Evolutionary conservation across 1,284 basidiomycete species (phyloP), one percentile per base, ranked within the genome.

Genomic region (Puccinia horiana): DNA sequence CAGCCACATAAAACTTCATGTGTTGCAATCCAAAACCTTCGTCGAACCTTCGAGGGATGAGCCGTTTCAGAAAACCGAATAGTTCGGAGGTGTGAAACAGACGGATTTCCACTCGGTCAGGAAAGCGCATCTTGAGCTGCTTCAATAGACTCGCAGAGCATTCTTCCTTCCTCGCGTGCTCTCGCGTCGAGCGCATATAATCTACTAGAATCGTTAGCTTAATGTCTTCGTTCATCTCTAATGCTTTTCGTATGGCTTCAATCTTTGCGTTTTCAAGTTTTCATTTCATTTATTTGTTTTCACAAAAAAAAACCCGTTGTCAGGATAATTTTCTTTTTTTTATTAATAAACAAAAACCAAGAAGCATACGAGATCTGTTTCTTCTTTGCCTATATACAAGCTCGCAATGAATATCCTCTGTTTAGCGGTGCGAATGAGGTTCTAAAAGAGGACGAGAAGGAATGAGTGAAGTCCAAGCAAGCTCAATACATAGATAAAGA

Each of bases 21-120:
- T 99, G 97, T 93, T 96, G 98, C 3, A 96, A 93, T 0, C 97
- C 96, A 93, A 94, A 98, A 0, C 96, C 97, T 88, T 99, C 97
- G 85, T 98, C 96, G 87, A 95, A 97, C 65, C 97, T 90, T 74
- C 93, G 92, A 1, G 97, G 97, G 0, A 98, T 91, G 32, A 96
- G 83, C 83, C 90, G 90, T 61, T 93, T 91, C 86, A 94, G 88
- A 49, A 93, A 84, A 0, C 93, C 92, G 35, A 91, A 90, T 44
- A 98, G 89, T 83, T 92, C 93, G 0, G 96, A 95, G 84, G 94
- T 95, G 74, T 85, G 85, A 87, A 93, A 99, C 84, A 94, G 90
- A 70, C 91, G 91, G 16, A 95, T 89, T 81, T 92, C 91, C 23
- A 95, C 92, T 83, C 93, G 90, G 26, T 91, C 88, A 0, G 93